These are phyloP conservation scores for Akebia trifoliata DNA, from an alignment of 164 flowering plant species.

Conservation along the genomic window DNA sequence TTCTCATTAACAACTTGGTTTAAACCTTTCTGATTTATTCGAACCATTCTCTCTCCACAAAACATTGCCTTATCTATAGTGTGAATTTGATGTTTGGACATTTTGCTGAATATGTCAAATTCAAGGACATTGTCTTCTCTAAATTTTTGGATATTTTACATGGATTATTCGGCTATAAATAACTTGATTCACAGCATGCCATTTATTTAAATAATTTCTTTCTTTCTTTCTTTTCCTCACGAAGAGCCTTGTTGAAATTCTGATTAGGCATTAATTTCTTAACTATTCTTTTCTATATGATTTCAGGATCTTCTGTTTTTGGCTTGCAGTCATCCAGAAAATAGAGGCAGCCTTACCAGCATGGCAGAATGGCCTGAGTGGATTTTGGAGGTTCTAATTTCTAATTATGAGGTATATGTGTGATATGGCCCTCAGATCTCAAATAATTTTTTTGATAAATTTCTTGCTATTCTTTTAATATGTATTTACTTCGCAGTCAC, in stretches of 20 bases:
- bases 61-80: too few species aligned
- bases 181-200: neutral
- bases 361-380: conserved; percentile 99
- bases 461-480: neutral
- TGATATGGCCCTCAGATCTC: neutral
- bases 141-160: too few species aligned
- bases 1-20: too few species aligned
- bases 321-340: conserved; percentile 99
- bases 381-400: conserved; percentile 91
- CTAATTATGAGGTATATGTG: conserved; percentile 80
- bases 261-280: conserved; percentile 25
- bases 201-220: neutral
- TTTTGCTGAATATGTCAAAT: too few species aligned
- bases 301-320: conserved; percentile 99
- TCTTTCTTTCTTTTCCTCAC: neutral
- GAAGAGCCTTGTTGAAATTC: conserved; percentile 3
- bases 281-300: conserved; percentile 46
- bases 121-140: too few species aligned
- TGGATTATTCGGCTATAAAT: neutral
- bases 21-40: too few species aligned
- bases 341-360: conserved; percentile 70
- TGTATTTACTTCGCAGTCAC: too few species aligned
- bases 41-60: too few species aligned
- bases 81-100: too few species aligned
- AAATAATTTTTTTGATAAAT: neutral